A percentile compares a stretch with the other conserved stretches of the same genome.
Conservation (phyloP, 1,284 basidiomycete species). For the Ustilago xerochloae region DNA sequence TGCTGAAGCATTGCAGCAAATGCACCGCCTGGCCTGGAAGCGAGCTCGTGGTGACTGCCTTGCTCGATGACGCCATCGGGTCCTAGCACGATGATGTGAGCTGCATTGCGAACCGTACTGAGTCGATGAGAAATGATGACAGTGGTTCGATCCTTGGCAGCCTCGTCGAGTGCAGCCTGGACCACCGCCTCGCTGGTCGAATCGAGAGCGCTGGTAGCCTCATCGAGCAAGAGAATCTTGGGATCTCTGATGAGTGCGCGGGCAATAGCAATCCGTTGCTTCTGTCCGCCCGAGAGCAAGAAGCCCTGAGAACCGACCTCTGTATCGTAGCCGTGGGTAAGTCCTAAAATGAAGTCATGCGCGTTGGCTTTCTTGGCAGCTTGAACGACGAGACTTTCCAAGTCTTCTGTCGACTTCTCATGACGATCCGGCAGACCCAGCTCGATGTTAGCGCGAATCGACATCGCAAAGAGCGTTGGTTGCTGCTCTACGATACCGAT, state of each 20-base stretch:
- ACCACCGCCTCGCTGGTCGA: slow-evolving; percentile 73
- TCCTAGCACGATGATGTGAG: slow-evolving; percentile 53
- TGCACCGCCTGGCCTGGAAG: no score
- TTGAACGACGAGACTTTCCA: no score
- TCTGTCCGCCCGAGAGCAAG: slow-evolving; percentile 75
- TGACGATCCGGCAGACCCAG: no score
- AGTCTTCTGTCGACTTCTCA: no score
- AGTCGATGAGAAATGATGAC: no score
- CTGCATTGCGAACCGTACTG: slow-evolving; percentile 5
- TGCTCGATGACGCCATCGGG: slow-evolving; percentile 48
- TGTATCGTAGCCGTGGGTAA: slow-evolving; percentile 82
- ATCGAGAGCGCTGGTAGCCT: slow-evolving; percentile 88
- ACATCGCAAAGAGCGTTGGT: no score
- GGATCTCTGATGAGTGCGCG: slow-evolving; percentile 42
- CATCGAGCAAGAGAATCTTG: slow-evolving; percentile 53
- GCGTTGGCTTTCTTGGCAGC: no score
- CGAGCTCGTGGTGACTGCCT: slow-evolving; percentile 49
- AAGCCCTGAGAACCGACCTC: slow-evolving; percentile 89
- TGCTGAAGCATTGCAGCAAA: no score
- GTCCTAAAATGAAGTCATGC: slow-evolving; percentile 84
- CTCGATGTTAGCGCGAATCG: no score
- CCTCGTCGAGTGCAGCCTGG: slow-evolving; percentile 33
- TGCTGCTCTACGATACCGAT: no score
- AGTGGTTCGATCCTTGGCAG: no score
- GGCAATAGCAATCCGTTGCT: slow-evolving; percentile 20